Conservation (phyloP, 139 green algal genomes). For the Helicosporidium sp. region DNA sequence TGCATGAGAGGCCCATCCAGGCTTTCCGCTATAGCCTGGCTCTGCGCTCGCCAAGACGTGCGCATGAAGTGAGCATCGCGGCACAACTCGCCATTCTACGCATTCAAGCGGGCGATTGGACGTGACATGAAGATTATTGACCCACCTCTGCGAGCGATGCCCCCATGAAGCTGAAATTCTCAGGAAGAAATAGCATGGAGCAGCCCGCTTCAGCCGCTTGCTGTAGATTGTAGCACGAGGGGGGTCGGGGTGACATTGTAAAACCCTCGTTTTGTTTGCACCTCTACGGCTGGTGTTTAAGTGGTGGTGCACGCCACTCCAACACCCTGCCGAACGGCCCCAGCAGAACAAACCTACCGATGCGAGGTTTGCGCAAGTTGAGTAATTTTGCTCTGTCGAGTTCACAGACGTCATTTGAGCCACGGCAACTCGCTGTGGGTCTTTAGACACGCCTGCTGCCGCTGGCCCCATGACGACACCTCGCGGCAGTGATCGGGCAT, state of each 20-base stretch:
- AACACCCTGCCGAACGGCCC: not conserved
- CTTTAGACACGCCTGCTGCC: too few species aligned
- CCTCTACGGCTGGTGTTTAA: not conserved
- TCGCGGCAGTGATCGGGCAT: too few species aligned
- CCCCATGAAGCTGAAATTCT: slow-evolving; percentile 84
- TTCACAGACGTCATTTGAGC: slow-evolving; percentile 50
- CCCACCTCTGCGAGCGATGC: not conserved
- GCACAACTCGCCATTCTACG: not conserved
- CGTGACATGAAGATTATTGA: not conserved
- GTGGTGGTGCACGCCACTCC: not conserved
- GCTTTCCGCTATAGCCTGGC: slow-evolving; percentile 40
- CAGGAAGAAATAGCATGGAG: slow-evolving; percentile 77
- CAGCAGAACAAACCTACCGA: slow-evolving; percentile 12
- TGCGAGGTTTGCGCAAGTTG: slow-evolving; percentile 29
- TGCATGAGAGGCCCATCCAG: slow-evolving; percentile 56
- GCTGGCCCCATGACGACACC: too few species aligned
- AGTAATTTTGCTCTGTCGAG: slow-evolving; percentile 29
- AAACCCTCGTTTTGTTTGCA: not conserved
- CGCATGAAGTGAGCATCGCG: not conserved
- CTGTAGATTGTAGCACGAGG: slow-evolving; percentile 7
- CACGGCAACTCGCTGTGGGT: too few species aligned
- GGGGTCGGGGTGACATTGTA: not conserved
- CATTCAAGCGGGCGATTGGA: too few species aligned
- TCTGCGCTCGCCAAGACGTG: slow-evolving; percentile 18
- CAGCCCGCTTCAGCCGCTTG: slow-evolving; percentile 20